Evolutionary conservation across 1,139 yeast genomes (phyloP).

Genomic region (Nakaseomyces kungkrabaensis): DNA sequence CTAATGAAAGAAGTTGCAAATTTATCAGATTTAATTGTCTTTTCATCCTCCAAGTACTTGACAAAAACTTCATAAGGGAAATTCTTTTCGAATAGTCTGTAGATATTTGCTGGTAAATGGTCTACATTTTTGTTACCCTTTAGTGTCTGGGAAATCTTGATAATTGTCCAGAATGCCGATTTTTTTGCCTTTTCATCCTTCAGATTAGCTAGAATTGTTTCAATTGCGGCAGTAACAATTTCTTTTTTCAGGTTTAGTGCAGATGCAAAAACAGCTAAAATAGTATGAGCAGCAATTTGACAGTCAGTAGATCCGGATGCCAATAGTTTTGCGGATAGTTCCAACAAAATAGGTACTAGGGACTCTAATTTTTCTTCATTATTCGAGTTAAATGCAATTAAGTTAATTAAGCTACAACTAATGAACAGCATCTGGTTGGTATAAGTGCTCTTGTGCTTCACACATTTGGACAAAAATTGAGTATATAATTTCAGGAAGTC

Average conservation of each 20-base stretch:
- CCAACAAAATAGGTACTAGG: constrained; percentile 47
- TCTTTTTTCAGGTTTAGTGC: constrained; percentile 58
- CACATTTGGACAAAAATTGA: constrained; percentile 45
- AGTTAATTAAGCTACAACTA: constrained; percentile 62
- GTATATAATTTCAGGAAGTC: constrained; percentile 61
- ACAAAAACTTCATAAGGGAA: constrained; percentile 18
- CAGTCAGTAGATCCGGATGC: constrained; percentile 48
- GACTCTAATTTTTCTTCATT: constrained; percentile 33
- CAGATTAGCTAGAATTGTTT: constrained; percentile 48
- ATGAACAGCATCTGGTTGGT: constrained; percentile 70
- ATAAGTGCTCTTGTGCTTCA: constrained; percentile 48
- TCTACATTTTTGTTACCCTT: constrained; percentile 33
- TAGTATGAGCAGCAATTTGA: constrained; percentile 75
- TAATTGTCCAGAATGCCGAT: constrained; percentile 34
- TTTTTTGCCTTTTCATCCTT: constrained; percentile 31
- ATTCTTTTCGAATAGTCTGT: constrained; percentile 25
- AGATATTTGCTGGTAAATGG: constrained; percentile 31
- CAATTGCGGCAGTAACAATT: constrained; percentile 59
- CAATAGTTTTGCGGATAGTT: constrained; percentile 45
- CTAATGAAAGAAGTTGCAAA: constrained; percentile 32
- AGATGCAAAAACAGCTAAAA: constrained; percentile 66
- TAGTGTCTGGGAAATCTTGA: constrained; percentile 33
- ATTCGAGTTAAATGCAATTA: constrained; percentile 40
- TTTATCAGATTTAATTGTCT: constrained; percentile 25
- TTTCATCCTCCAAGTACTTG: constrained; percentile 20